Percentiles rank a stretch among this genome's conserved stretches.
These are phyloP conservation scores for Calophaca sinica DNA, from an alignment of 306 rosid genomes.

Conservation along the genomic window DNA sequence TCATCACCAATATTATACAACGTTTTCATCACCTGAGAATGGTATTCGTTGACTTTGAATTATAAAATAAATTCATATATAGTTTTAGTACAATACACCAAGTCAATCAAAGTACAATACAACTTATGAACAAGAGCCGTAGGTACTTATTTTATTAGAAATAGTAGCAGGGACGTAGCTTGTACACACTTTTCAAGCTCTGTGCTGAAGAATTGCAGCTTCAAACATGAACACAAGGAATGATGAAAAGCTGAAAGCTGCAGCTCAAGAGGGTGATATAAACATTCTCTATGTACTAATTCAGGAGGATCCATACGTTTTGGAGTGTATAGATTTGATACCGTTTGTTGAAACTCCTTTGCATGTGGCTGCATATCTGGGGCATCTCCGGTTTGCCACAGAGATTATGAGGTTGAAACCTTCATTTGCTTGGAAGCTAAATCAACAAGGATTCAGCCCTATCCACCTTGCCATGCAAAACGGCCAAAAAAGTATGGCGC, in stretches of 20 bases:
- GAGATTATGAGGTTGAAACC: conserved; percentile 37
- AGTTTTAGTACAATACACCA: no score
- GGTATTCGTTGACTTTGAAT: no score
- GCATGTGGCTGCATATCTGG: conserved; percentile 12
- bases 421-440: conserved; percentile 13
- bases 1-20: no score
- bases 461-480: conserved; percentile 35
- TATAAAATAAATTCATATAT: no score
- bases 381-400: background rate
- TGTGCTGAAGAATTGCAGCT: background rate
- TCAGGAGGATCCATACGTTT: conserved; percentile 18
- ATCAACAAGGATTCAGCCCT: conserved; percentile 31
- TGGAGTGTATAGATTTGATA: background rate
- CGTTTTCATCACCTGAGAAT: no score
- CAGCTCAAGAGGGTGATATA: conserved; percentile 5
- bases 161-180: background rate
- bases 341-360: conserved; percentile 35
- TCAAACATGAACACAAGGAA: conserved; percentile 19
- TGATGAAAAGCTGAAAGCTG: conserved; percentile 4
- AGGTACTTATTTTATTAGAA: background rate
- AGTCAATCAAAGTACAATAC: no score
- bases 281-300: conserved; percentile 9
- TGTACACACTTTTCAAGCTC: background rate
- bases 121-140: background rate
- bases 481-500: background rate